Base-by-base conservation (phyloP, 495 filamentous ascomycete genomes). In the Bombardia bombarda region DNA sequence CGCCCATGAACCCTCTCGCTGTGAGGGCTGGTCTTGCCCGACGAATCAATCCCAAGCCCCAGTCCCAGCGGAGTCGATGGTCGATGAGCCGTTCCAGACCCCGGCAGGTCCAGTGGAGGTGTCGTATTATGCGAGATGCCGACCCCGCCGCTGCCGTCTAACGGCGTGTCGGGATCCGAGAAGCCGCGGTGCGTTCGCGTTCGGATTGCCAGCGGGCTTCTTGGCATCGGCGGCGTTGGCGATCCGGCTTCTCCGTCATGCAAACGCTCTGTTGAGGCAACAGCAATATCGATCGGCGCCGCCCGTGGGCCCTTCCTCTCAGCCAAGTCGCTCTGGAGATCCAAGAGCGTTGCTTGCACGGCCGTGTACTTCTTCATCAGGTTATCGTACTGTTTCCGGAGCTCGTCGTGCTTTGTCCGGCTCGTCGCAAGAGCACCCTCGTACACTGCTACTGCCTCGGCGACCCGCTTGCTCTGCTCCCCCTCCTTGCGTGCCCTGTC, bases 1-100 rank as follows among this genome's bases (percentile, higher is more conserved):
- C 63, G 58, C 49, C 63, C 57, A 61, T 56, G 68, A 49, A 58
- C 68, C 51, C 68, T 52, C 54, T 74, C 63, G 40, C 55, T 41
- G 41, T 65, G 58, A 47, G 68, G 62, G 52, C 63, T 76, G 45
- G 43, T 58, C 49, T 53, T 61, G 23, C 41, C 46, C 23, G 42
- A 28, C 13, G 26, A 25, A 22, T 49, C 50, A 8, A 19, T 23
- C 17, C 19, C 7, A 3, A 14, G 12, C n/a, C n/a, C n/a, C n/a
- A n/a, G n/a, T n/a, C n/a, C n/a, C n/a, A 62, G 45, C 23, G 60
- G 62, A 23, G 58, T 68, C 18, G 50, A 50, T 30, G 61, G 53
- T 17, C 48, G 55, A 42, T 47, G 21, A 22, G 42, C 32, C 32
- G 38, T 32, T 25, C 23, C 44, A 9, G 32, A 47, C 20, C 46